Percentiles rank a stretch among this genome's conserved stretches.
Conservation (phyloP, 495 filamentous ascomycete species). For the Aspergillus mulundensis region DNA sequence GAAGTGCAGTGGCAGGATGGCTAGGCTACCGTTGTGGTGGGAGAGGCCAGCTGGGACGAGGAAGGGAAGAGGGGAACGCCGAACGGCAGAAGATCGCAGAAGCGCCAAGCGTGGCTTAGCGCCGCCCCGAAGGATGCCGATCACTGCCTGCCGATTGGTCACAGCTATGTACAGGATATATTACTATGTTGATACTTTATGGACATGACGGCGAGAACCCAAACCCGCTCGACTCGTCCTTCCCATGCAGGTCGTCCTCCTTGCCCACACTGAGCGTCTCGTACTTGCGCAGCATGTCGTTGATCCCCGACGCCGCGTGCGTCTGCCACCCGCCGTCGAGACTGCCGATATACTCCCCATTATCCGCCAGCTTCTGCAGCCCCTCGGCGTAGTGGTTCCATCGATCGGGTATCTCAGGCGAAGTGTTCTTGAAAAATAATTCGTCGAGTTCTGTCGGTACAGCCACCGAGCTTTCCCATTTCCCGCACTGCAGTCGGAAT, state of each 20-base stretch:
- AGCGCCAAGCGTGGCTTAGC: neutral
- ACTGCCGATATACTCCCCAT: conserved; percentile 4
- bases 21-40: no score
- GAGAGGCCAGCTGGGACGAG: neutral
- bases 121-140: neutral
- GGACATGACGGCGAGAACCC: conserved; percentile 3
- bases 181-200: neutral
- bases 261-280: conserved; percentile 22
- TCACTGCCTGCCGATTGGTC: neutral
- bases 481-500: conserved; percentile 8
- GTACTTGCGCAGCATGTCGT: conserved; percentile 23
- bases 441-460: conserved; percentile 16
- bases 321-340: neutral
- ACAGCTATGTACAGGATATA: neutral
- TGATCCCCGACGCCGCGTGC: conserved; percentile 1
- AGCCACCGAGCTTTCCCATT: neutral
- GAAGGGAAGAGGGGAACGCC: neutral
- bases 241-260: conserved; percentile 1
- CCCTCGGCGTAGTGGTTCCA: conserved; percentile 13
- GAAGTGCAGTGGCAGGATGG: neutral
- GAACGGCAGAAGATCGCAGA: neutral
- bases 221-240: neutral
- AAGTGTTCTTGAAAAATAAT: conserved; percentile 10
- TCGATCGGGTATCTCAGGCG: conserved; percentile 6
- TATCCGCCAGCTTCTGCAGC: conserved; percentile 6